phyloP scores from a whole-genome alignment of 1,284 basidiomycete genomes.

The Ustilago xerochloae region DNA sequence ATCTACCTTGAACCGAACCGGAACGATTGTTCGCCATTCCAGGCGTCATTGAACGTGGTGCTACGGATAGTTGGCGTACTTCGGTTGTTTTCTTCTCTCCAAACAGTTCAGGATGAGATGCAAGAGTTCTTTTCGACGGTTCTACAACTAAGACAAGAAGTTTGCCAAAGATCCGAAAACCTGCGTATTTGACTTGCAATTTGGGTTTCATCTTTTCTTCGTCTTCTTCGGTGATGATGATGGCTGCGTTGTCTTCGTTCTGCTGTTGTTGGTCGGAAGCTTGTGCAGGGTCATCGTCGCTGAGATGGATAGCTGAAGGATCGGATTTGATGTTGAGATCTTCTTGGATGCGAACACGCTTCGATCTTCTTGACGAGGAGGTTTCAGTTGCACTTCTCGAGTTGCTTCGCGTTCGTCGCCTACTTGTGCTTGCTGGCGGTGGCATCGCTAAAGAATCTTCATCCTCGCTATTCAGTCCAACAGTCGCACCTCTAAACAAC shows the following conservation, averaged over 20 bases:
- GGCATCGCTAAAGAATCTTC: conserved; percentile 27
- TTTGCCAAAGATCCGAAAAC: conserved; percentile 59
- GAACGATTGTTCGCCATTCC: conserved; percentile 22
- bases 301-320: not conserved
- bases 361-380: conserved; percentile 30
- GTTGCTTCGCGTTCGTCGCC: conserved; percentile 14
- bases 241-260: conserved; percentile 20
- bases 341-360: conserved; percentile 33
- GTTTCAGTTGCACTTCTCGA: not conserved
- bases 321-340: conserved; percentile 28
- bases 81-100: conserved; percentile 36
- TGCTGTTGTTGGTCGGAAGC: not conserved
- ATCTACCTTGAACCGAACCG: conserved; percentile 29
- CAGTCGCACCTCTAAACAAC: conserved; percentile 14
- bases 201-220: conserved; percentile 54
- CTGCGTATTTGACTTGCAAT: conserved; percentile 46
- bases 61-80: conserved; percentile 49
- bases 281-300: conserved; percentile 5
- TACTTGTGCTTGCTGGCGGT: conserved; percentile 24
- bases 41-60: conserved; percentile 32
- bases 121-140: conserved; percentile 46
- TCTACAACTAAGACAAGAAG: conserved; percentile 59
- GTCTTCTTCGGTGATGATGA: conserved; percentile 45
- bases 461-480: not conserved
- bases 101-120: conserved; percentile 49